Percentiles rank a stretch among this genome's conserved stretches.
These are phyloP conservation scores for Maudiozyma barnettii DNA, from an alignment of 805 yeast genomes.

Conservation along the genomic window DNA sequence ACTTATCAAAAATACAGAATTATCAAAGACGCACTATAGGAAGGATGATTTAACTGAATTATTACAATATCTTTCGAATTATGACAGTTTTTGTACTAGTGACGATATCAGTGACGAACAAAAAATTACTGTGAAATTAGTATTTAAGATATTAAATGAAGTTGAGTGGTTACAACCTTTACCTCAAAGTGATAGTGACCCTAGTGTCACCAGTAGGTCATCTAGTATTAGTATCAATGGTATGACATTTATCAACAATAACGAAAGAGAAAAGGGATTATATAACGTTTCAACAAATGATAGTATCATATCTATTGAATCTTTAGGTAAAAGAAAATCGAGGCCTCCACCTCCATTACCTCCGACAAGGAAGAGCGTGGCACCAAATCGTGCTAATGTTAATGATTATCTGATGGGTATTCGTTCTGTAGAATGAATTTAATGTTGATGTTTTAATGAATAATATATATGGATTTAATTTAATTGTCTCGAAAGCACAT, in stretches of 20 bases:
- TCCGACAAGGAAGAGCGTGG: conserved; percentile 25
- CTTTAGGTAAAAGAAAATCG: conserved; percentile 27
- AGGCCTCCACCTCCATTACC: conserved; percentile 32
- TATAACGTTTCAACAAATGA: conserved; percentile 2
- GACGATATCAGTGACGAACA: conserved; percentile 18
- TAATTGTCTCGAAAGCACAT: too few species aligned
- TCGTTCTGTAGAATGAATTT: neutral
- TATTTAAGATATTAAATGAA: conserved; percentile 30
- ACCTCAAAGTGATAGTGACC: conserved; percentile 4
- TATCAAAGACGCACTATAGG: conserved; percentile 50
- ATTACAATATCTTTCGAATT: conserved; percentile 36
- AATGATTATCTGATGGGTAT: conserved; percentile 5
- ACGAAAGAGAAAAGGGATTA: neutral
- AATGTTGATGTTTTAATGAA: neutral
- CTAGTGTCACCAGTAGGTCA: conserved; percentile 12
- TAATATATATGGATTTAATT: conserved; percentile 12
- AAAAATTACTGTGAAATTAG: conserved; percentile 34
- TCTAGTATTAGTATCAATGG: conserved; percentile 18
- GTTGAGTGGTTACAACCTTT: conserved; percentile 27
- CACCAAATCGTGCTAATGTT: conserved; percentile 1
- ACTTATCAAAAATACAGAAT: conserved; percentile 54
- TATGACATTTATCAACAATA: conserved; percentile 7
- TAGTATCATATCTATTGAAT: conserved; percentile 27
- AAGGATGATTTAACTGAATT: conserved; percentile 42
- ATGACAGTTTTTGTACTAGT: conserved; percentile 20